Percentiles rank a stretch among this genome's conserved stretches.
phyloP scores from a whole-genome alignment of 352 stramenopile genomes.

The Phytophthora citricola region DNA sequence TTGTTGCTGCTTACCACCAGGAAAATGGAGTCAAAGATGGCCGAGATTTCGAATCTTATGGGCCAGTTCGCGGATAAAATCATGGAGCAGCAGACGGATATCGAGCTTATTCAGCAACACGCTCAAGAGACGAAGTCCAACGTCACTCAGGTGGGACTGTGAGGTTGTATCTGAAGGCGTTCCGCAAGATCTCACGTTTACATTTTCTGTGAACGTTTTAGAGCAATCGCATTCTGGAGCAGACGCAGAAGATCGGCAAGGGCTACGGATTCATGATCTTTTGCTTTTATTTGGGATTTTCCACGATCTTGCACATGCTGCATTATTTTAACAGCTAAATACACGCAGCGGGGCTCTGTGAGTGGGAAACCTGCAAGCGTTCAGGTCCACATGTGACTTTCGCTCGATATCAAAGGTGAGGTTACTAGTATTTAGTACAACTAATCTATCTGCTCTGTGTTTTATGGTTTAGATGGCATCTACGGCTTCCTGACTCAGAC shows the following conservation, averaged over 20 bases:
- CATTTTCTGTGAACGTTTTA: conserved; percentile 19
- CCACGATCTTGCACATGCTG: conserved; percentile 72
- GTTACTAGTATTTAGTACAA: conserved; percentile 4
- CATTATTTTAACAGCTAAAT: conserved; percentile 85
- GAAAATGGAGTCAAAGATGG: conserved; percentile 88
- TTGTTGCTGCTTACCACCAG: conserved; percentile 29
- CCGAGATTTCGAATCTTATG: conserved; percentile 87
- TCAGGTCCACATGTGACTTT: neutral
- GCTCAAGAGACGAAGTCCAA: conserved; percentile 76
- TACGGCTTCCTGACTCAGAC: conserved; percentile 87
- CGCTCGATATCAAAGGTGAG: conserved; percentile 3
- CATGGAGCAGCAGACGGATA: conserved; percentile 81
- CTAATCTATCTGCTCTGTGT: conserved; percentile 13
- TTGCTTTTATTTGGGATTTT: conserved; percentile 81
- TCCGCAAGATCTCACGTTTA: neutral
- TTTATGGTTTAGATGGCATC: conserved; percentile 58
- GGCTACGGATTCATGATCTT: conserved; percentile 90
- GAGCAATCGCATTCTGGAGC: conserved; percentile 82
- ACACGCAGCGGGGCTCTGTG: conserved; percentile 1
- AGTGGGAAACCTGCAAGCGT: neutral
- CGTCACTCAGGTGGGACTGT: conserved; percentile 60
- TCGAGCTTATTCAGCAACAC: conserved; percentile 80
- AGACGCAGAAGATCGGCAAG: conserved; percentile 76
- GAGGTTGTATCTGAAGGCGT: neutral
- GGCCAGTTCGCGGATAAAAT: conserved; percentile 87